Base-by-base conservation (phyloP, 352 stramenopile genomes). In the Globisporangium rhizosaccharum region DNA sequence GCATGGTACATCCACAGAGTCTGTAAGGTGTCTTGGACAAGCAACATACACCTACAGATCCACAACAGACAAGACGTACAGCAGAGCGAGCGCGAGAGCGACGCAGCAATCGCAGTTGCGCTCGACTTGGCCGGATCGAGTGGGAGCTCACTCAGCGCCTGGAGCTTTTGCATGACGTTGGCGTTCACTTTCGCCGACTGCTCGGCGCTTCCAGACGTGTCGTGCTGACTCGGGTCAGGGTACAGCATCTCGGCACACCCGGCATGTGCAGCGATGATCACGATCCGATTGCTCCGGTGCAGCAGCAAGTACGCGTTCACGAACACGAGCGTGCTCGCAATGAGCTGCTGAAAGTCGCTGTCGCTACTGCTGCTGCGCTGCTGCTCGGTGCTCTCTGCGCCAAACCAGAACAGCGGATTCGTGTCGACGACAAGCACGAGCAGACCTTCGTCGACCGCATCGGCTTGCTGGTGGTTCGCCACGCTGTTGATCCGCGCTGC, bases 231-330 rank as follows among this genome's bases (percentile, higher is more conserved):
- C n/a, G 72, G 66, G 60, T 92, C 75, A 14, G 85, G 85, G 60
- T 88, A 94, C 33, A 94, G 66, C 73, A 92, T 90, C 53, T 77
- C 76, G 48, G 73, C 85, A 11, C 70, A 69, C 20, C 82, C 85
- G 11, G 80, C 82, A 51, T 94, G 85, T 42, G 85, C 82, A 0
- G 85, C 85, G 61, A 94, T 79, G 53, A 94, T 79, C 53, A 92
- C 79, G 59, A 94, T 88, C 46, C 82, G 81, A 61, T 94, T 94
- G 69, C 77, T 94, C 57, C 85, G 81, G 55, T 92, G 81, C 45
- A 92, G 79, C 55, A 94, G 66, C 63, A 94, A 67, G 68, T 92
- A 94, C 61, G 85, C 84, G 66, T 92, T 94, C 59, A 92, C 83
- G 56, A 91, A 94, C 68, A 94, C 80, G 50, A 94, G 76, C 47